Conservation (phyloP, 768 basidiomycete genomes). For the Tylopilus sp. region DNA sequence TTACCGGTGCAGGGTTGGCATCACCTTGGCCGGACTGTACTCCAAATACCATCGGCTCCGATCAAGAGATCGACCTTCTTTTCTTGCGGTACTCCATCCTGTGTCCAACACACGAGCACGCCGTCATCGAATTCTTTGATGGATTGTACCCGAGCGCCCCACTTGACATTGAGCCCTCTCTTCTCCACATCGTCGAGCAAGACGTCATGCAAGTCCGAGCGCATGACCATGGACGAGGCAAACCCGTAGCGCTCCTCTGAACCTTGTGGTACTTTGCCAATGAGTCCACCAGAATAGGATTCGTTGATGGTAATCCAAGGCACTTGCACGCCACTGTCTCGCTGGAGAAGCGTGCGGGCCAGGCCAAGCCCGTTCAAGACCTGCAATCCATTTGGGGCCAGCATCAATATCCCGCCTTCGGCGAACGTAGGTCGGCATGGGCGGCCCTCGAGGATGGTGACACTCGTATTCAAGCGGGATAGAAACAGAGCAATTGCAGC, state of each 20-base stretch:
- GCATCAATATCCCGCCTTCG: conserved; percentile 28
- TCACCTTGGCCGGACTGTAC: conserved; percentile 25
- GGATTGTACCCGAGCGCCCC: conserved; percentile 24
- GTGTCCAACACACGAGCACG: conserved; percentile 26
- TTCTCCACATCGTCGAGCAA: conserved; percentile 28
- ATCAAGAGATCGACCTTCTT: conserved; percentile 30
- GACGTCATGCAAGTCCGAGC: conserved; percentile 32
- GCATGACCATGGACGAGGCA: conserved; percentile 24
- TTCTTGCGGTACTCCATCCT: conserved; percentile 17
- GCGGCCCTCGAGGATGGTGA: conserved; percentile 25
- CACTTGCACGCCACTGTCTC: conserved; percentile 16
- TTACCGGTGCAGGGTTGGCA: background rate
- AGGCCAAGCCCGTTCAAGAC: conserved; percentile 27
- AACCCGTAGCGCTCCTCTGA: conserved; percentile 26
- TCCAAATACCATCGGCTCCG: conserved; percentile 33
- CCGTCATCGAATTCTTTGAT: conserved; percentile 23
- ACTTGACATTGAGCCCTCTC: conserved; percentile 14
- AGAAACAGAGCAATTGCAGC: conserved; percentile 24
- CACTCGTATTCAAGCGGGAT: conserved; percentile 16
- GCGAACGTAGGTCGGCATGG: conserved; percentile 11
- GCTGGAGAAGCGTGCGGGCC: conserved; percentile 21
- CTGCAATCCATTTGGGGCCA: conserved; percentile 30
- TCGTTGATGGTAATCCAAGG: conserved; percentile 21
- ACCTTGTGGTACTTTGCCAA: conserved; percentile 27
- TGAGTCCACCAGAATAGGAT: conserved; percentile 18